Evolutionary conservation across 2,329 filamentous ascomycete species (phyloP).

Genomic region (Colletotrichum lindemuthianum): DNA sequence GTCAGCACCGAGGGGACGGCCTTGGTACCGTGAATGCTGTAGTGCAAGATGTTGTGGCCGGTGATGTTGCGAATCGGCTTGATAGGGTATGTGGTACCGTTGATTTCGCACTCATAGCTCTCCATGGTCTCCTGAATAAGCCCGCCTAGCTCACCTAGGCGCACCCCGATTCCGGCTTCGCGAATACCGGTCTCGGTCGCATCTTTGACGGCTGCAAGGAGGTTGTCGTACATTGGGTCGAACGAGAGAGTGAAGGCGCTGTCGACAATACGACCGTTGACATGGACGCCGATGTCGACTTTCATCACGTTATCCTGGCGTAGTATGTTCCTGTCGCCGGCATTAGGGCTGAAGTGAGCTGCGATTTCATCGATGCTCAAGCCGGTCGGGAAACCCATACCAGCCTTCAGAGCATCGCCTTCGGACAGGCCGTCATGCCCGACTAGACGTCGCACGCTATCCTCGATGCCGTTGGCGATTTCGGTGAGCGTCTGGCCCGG

Average conservation of each 20-base stretch:
- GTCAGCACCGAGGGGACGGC: slow-evolving; percentile 84
- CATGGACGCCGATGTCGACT: slow-evolving; percentile 84
- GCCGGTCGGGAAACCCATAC: slow-evolving; percentile 89
- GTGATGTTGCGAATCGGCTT: slow-evolving; percentile 79
- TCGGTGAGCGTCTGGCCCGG: slow-evolving; percentile 83
- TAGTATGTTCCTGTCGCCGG: slow-evolving; percentile 82
- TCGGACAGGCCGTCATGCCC: slow-evolving; percentile 81
- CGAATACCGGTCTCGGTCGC: slow-evolving; percentile 82
- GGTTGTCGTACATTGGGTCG: slow-evolving; percentile 78
- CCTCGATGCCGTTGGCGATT: slow-evolving; percentile 87
- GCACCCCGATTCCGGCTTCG: slow-evolving; percentile 82
- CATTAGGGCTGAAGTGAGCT: slow-evolving; percentile 88
- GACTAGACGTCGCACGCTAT: slow-evolving; percentile 79
- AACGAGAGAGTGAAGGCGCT: slow-evolving; percentile 84
- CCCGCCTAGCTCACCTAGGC: slow-evolving; percentile 77
- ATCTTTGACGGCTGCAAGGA: slow-evolving; percentile 77
- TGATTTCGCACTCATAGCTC: slow-evolving; percentile 78
- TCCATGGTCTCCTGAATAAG: slow-evolving; percentile 82
- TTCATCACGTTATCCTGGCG: slow-evolving; percentile 82
- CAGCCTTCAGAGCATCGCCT: slow-evolving; percentile 80
- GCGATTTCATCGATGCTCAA: slow-evolving; percentile 87
- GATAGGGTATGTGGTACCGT: slow-evolving; percentile 73
- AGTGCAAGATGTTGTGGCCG: slow-evolving; percentile 80
- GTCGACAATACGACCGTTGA: slow-evolving; percentile 84
- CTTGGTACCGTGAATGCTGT: slow-evolving; percentile 82